These are phyloP conservation scores for Letharia lupina DNA, from an alignment of 495 filamentous ascomycete genomes.

Conservation along the genomic window DNA sequence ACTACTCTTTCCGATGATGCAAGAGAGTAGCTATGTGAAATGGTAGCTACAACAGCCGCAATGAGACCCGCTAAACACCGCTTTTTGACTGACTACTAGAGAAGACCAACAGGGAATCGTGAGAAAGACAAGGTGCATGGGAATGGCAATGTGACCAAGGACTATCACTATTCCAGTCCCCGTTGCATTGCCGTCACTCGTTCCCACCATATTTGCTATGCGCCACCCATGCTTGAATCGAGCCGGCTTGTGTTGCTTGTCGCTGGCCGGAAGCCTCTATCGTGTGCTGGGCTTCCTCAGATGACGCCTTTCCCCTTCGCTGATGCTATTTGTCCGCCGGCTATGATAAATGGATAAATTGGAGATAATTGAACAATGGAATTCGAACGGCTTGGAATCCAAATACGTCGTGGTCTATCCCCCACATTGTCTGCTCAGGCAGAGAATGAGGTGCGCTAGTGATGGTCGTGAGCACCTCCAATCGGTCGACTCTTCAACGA, in stretches of 20 bases:
- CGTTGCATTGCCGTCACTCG: slow-evolving; percentile 5
- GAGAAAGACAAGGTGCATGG: not conserved
- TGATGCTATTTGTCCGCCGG: slow-evolving; percentile 13
- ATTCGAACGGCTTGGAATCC: not conserved
- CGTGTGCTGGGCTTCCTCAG: slow-evolving; percentile 23
- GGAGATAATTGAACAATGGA: not conserved
- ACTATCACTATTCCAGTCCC: slow-evolving; percentile 1
- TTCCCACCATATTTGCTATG: slow-evolving; percentile 9
- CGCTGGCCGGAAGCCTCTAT: slow-evolving; percentile 21
- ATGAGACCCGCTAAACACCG: not conserved
- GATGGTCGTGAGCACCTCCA: slow-evolving; percentile 8
- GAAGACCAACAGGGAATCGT: not conserved
- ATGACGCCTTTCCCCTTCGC: slow-evolving; percentile 19
- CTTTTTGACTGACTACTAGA: slow-evolving; percentile 1
- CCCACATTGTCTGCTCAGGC: not conserved
- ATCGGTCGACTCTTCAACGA: slow-evolving; percentile 21
- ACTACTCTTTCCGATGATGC: slow-evolving; percentile 8
- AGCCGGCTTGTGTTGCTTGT: slow-evolving; percentile 5
- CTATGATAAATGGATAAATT: slow-evolving; percentile 9
- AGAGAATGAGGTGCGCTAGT: not conserved
- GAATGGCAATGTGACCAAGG: slow-evolving; percentile 2
- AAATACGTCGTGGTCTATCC: not conserved
- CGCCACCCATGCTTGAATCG: slow-evolving; percentile 14
- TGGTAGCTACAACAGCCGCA: not conserved
- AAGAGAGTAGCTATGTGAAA: slow-evolving; percentile 5